Base-by-base conservation (phyloP, 108 stramenopile species). In the Nitzschia sp. region DNA sequence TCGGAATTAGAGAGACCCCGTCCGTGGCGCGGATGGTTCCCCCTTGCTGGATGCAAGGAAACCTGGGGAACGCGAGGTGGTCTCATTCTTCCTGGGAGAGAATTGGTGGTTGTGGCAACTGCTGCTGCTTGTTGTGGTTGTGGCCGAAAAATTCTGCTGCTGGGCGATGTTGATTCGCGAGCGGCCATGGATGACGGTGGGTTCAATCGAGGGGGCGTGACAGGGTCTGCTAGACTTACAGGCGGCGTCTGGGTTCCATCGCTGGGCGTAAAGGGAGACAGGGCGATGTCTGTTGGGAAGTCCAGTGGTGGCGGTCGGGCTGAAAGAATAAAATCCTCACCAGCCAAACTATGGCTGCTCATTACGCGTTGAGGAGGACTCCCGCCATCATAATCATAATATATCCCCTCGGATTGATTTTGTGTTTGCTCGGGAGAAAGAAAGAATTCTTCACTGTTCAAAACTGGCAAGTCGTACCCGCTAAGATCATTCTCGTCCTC, bases 221-320 rank as follows among this genome's bases (percentile, higher is more conserved):
- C 48, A n/a, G 47, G 46, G 15, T 57, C 55, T n/a, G 28, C 26
- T 5, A 47, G 29, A 32, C 55, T 36, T 6, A 44, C 41, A 2
- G 66, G 54, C 23, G 66, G 66, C 22, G 66, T 67, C 17, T 27
- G 36, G 1, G 54, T 54, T 36, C 36, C 54, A 1, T 67, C 66
- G 28, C 54, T 67, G 16, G 66, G 53, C 2, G 66, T 67, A 22
- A 67, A 67, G 22, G 53, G 66, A 35, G 66, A 67, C 8, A 67
- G 33, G 5, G 36, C 33, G 27, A 33, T 26, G 26, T 67, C 54
- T 50, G 27, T 13, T 64, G 48, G 46, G 31, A 55, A 35, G 3
- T 35, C 33, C 66, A 21, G 15, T 16, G n/a, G n/a, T 19, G 53
- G 55, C 16, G 52, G 27, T n/a, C 66, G 53, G 32, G 33, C 33